Conservation (phyloP, 202 grass and related monocot genomes). For the Brachypodium distachyon region DNA sequence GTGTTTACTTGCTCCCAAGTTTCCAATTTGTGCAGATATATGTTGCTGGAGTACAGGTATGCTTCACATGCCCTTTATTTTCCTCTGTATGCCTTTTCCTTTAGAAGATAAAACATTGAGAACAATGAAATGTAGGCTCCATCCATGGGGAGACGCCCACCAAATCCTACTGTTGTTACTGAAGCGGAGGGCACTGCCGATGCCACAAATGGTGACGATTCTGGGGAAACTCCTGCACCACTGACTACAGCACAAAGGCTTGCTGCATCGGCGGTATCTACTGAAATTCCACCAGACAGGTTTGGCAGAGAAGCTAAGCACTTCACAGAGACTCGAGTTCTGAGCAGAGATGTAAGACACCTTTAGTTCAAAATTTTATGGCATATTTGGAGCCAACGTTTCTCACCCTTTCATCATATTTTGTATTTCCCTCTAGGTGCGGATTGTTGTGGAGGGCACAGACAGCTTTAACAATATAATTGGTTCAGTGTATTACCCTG, state of each 20-base stretch:
- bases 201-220: slow-evolving; percentile 54
- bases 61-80: slow-evolving; percentile 5
- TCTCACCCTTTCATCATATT: neutral
- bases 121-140: slow-evolving; percentile 50
- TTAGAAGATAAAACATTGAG: slow-evolving; percentile 6
- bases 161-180: slow-evolving; percentile 29
- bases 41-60: slow-evolving; percentile 88
- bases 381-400: neutral
- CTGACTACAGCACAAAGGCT: slow-evolving; percentile 91
- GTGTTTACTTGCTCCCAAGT: slow-evolving; percentile 83
- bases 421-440: slow-evolving; percentile 45
- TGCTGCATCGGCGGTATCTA: slow-evolving; percentile 45
- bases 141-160: slow-evolving; percentile 81
- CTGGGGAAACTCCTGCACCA: slow-evolving; percentile 37
- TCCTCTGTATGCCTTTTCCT: neutral
- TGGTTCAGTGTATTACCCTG: slow-evolving; percentile 93
- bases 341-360: slow-evolving; percentile 84
- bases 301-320: slow-evolving; percentile 95
- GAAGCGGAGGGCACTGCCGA: slow-evolving; percentile 36
- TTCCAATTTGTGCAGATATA: slow-evolving; percentile 98
- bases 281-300: slow-evolving; percentile 76
- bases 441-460: slow-evolving; percentile 94
- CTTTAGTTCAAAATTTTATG: neutral
- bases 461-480: slow-evolving; percentile 91
- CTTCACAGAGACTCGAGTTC: slow-evolving; percentile 81